These are phyloP conservation scores for Hypoxylon sp. DNA, from an alignment of 2,329 filamentous ascomycete genomes.

Conservation along the genomic window DNA sequence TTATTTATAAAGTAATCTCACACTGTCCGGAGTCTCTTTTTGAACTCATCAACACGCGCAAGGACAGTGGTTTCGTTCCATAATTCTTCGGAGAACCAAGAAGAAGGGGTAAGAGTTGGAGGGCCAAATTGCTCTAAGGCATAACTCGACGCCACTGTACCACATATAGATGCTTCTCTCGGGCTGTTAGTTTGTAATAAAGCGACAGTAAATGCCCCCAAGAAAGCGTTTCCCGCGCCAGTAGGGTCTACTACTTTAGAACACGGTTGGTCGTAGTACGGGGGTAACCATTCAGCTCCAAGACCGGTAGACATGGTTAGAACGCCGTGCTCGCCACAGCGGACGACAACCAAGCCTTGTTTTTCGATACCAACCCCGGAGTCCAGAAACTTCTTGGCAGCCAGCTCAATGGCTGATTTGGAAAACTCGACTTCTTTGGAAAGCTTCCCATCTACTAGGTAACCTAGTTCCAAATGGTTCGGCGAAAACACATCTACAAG, in stretches of 20 bases:
- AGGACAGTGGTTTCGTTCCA: neutral
- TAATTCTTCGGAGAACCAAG: neutral
- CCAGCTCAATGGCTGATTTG: neutral
- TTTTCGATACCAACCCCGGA: neutral
- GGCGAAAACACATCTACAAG: conserved; percentile 1
- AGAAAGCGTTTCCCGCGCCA: neutral
- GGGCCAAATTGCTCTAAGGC: neutral
- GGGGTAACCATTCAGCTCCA: neutral
- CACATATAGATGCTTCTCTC: neutral
- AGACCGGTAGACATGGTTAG: neutral
- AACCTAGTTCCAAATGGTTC: neutral
- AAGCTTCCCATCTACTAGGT: conserved; percentile 1
- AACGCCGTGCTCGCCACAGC: neutral
- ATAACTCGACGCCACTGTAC: neutral
- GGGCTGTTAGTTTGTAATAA: neutral
- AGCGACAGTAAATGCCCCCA: neutral
- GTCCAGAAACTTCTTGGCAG: neutral
- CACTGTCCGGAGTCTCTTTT: neutral
- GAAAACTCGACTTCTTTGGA: neutral
- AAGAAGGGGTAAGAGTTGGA: neutral
- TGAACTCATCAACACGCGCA: neutral
- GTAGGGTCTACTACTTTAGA: neutral
- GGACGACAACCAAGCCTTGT: neutral
- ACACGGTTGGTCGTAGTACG: neutral
- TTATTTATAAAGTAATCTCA: neutral